Evolutionary conservation across 148 eudicot species (phyloP).

Genomic region (Vaccinium darrowii): DNA sequence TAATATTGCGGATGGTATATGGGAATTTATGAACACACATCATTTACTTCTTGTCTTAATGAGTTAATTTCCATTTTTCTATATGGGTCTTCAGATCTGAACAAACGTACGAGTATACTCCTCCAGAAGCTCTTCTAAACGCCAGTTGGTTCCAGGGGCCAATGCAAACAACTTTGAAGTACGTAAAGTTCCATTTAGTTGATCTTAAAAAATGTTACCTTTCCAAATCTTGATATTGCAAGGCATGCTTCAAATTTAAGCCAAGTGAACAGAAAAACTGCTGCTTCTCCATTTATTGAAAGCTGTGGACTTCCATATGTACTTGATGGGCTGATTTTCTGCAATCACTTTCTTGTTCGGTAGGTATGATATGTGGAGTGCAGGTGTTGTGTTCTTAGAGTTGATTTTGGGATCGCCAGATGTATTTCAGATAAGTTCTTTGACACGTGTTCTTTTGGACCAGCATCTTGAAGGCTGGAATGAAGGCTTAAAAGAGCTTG

Average conservation of each 20-base stretch:
- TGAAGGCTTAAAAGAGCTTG: constrained; percentile 87
- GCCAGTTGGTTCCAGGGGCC: constrained; percentile 82
- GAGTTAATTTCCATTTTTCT: neutral
- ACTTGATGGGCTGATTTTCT: constrained; percentile 10
- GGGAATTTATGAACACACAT: neutral
- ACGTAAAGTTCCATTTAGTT: constrained; percentile 23
- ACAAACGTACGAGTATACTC: constrained; percentile 93
- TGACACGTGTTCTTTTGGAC: constrained; percentile 79
- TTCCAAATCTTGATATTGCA: neutral
- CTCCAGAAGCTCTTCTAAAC: constrained; percentile 93
- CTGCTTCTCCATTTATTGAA: constrained; percentile 5
- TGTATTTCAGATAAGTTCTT: constrained; percentile 80
- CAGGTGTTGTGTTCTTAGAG: constrained; percentile 89
- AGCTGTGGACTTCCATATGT: neutral
- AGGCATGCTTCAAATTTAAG: neutral
- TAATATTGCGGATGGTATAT: neutral
- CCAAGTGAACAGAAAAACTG: neutral
- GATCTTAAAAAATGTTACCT: constrained; percentile 1
- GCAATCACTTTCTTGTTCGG: constrained; percentile 18
- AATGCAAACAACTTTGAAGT: constrained; percentile 63
- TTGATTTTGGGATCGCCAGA: constrained; percentile 89
- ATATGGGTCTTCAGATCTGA: constrained; percentile 55
- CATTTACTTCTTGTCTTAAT: neutral
- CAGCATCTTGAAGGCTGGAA: constrained; percentile 94
- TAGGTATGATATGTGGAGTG: constrained; percentile 99